These are phyloP conservation scores for Aspergillus floridensis DNA, from an alignment of 2,329 filamentous ascomycete genomes.

Conservation along the genomic window DNA sequence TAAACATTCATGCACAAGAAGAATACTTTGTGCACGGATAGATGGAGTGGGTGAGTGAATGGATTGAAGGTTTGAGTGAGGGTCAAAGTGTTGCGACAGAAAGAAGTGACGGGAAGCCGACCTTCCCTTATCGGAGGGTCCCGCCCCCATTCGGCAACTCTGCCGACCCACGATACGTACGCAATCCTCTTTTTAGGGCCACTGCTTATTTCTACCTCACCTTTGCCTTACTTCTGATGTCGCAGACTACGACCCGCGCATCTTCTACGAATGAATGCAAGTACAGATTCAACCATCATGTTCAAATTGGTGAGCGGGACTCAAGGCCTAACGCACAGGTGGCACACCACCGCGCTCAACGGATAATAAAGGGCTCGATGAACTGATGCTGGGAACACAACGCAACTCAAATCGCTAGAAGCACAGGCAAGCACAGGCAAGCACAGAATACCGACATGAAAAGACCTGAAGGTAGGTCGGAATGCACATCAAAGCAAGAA, in stretches of 20 bases:
- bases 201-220: conserved; percentile 1
- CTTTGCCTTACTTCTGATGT: background rate
- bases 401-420: background rate
- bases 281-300: background rate
- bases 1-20: background rate
- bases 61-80: background rate
- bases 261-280: background rate
- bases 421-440: background rate
- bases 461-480: background rate
- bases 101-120: background rate
- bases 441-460: background rate
- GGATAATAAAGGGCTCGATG: background rate
- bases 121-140: conserved; percentile 1
- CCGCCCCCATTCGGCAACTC: conserved; percentile 8
- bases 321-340: background rate
- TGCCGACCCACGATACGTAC: conserved; percentile 1
- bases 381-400: background rate
- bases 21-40: too few species aligned
- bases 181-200: background rate
- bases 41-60: background rate
- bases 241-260: background rate
- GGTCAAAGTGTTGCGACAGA: background rate
- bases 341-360: background rate
- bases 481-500: background rate
- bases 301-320: background rate